Conservation (phyloP, 2,329 filamentous ascomycete species). For the Ceratocystis ficicola region DNA sequence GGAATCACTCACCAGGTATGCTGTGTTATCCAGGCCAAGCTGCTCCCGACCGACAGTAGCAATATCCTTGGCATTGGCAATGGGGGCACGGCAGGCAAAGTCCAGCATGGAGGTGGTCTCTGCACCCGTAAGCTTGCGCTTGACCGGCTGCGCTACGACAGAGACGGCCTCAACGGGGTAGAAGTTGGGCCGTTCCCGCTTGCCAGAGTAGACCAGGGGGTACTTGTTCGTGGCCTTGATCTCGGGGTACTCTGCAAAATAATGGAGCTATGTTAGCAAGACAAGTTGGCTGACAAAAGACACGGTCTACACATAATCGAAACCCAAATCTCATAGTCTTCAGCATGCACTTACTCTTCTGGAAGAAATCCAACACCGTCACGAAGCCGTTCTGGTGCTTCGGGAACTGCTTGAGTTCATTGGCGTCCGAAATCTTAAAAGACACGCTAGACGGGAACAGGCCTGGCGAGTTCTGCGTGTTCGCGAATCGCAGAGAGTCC, state of each 20-base stretch:
- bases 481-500: conserved; percentile 8
- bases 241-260: conserved; percentile 29
- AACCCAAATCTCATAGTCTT: background rate
- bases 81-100: conserved; percentile 57
- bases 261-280: background rate
- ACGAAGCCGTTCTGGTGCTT: conserved; percentile 27
- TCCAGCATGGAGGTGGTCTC: conserved; percentile 59
- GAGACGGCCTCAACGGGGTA: conserved; percentile 54
- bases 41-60: conserved; percentile 42
- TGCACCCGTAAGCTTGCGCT: conserved; percentile 42
- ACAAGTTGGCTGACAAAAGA: background rate
- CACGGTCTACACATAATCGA: too few relatives aligned
- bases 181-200: conserved; percentile 44
- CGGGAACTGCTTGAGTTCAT: conserved; percentile 28
- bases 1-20: conserved; percentile 32
- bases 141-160: conserved; percentile 49
- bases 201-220: conserved; percentile 58
- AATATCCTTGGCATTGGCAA: conserved; percentile 55
- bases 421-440: conserved; percentile 28
- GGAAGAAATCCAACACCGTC: conserved; percentile 36
- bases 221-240: conserved; percentile 30
- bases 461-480: background rate
- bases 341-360: conserved; percentile 30
- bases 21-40: conserved; percentile 43
- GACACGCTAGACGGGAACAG: conserved; percentile 24